Percentiles rank a stretch among this genome's conserved stretches.
These are phyloP conservation scores for Capronia americana DNA, from an alignment of 2,329 filamentous ascomycete species.

Conservation along the genomic window DNA sequence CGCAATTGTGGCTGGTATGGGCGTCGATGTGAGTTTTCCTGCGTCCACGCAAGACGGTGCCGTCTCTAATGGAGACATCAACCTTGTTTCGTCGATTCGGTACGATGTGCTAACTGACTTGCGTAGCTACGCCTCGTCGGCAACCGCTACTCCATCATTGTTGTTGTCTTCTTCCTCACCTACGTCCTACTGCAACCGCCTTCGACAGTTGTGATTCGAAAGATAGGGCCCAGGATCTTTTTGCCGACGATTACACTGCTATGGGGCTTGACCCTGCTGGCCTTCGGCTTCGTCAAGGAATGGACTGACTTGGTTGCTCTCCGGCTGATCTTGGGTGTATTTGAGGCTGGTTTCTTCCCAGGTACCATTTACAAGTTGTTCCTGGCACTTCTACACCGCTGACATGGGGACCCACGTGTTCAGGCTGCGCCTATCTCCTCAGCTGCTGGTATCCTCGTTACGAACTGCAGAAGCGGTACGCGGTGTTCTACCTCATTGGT, in stretches of 20 bases:
- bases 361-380: conserved; percentile 43
- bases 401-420: conserved; percentile 60
- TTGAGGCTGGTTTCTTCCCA: conserved; percentile 73
- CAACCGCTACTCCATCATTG: conserved; percentile 61
- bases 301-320: conserved; percentile 39
- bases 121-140: conserved; percentile 19
- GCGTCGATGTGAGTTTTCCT: conserved; percentile 24
- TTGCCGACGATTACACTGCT: conserved; percentile 50
- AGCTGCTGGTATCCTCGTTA: conserved; percentile 71
- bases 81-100: neutral
- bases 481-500: conserved; percentile 58
- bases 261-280: conserved; percentile 54
- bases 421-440: conserved; percentile 71
- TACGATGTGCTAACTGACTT: neutral
- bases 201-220: conserved; percentile 71
- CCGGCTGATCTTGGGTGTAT: conserved; percentile 63
- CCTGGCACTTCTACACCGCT: neutral
- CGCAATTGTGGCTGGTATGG: conserved; percentile 70
- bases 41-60: neutral
- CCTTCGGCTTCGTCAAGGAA: conserved; percentile 43
- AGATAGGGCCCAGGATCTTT: conserved; percentile 59
- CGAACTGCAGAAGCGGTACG: conserved; percentile 46
- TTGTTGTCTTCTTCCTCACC: conserved; percentile 75
- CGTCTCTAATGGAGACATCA: neutral
- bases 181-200: conserved; percentile 76